Evolutionary conservation across 208 protist genomes (phyloP), one percentile per base, ranked within the genome.

Genomic region (Zelonia costaricensis): DNA sequence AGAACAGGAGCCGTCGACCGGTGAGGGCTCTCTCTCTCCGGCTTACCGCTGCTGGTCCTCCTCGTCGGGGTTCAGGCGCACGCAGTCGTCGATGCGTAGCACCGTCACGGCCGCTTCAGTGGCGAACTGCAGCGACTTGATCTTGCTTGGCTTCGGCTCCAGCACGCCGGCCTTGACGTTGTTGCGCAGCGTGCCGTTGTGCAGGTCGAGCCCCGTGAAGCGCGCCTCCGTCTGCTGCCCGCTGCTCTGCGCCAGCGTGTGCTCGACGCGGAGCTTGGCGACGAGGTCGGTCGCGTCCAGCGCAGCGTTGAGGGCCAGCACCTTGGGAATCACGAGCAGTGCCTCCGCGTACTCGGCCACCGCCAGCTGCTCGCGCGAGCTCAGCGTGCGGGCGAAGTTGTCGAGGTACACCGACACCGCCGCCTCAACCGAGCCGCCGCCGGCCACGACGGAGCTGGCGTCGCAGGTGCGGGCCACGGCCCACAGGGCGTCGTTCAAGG

Each of bases 81-180:
- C 99, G 60, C 97, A 88, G 76, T 99, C 99, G 82, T 99, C 99
- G 52, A 99, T 99, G 67, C 99, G 93, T 16, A 99, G 85, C 62
- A 99, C 98, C 13, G 98, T 99, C 69, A 99, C 98, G 47, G 99
- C 98, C 1, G 99, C 98, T 92, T 99, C 99, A 10, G 98, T 99
- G 46, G 99, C 99, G 74, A 99, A 99, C 81, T 99, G 91, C 40
- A 99, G 88, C 44, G 89, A 97, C 84, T 99, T 99, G 27, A 99
- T 76, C 78, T 99, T 99, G 61, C 83, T 94, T 52, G 99, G 90
- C 40, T 91, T 88, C n/a, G 99, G 99, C 91, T 99, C 99, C 25
- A 99, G 65, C 53, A 99, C 98, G 35, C 99, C 99, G 8, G 92
- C 94, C 57, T 87, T 79, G 9, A 99, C 22, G 78, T 99, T 99